phyloP scores from a whole-genome alignment of 2,329 filamentous ascomycete genomes.

The Pseudopyrenochaeta lycopersici region DNA sequence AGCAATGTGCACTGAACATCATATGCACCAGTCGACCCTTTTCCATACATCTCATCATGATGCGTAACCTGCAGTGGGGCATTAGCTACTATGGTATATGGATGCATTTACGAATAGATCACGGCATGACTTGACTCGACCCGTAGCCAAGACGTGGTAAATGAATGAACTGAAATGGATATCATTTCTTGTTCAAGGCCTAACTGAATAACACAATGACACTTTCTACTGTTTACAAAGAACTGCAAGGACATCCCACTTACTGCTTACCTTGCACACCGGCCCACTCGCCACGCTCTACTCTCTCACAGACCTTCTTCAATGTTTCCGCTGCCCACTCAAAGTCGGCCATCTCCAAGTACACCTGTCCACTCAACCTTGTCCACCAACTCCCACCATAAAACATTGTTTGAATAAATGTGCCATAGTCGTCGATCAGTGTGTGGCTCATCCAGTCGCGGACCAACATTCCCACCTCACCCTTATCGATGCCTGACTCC shows the following conservation, averaged over 20 bases:
- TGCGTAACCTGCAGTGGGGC: not conserved
- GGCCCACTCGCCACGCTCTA: slow-evolving; percentile 55
- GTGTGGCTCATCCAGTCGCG: slow-evolving; percentile 52
- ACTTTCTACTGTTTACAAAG: not conserved
- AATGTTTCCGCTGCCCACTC: slow-evolving; percentile 71
- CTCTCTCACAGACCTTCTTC: slow-evolving; percentile 64
- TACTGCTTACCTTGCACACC: slow-evolving; percentile 14
- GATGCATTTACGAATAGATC: not conserved
- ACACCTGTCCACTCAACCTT: slow-evolving; percentile 82
- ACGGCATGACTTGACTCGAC: too few relatives aligned
- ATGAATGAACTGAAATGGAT: too few relatives aligned
- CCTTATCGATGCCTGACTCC: slow-evolving; percentile 25
- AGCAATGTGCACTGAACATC: not conserved
- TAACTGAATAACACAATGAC: not conserved
- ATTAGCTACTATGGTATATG: not conserved
- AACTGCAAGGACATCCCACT: not conserved
- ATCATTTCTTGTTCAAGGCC: too few relatives aligned
- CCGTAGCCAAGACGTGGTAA: too few relatives aligned
- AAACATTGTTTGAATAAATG: slow-evolving; percentile 72
- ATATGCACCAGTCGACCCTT: not conserved
- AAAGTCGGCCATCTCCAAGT: slow-evolving; percentile 82
- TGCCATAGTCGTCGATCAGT: slow-evolving; percentile 68
- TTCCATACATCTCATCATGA: not conserved
- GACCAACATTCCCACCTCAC: slow-evolving; percentile 36
- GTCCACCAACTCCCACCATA: slow-evolving; percentile 73